Base-by-base conservation (phyloP, 805 yeast genomes). In the Yarrowia sp. region DNA sequence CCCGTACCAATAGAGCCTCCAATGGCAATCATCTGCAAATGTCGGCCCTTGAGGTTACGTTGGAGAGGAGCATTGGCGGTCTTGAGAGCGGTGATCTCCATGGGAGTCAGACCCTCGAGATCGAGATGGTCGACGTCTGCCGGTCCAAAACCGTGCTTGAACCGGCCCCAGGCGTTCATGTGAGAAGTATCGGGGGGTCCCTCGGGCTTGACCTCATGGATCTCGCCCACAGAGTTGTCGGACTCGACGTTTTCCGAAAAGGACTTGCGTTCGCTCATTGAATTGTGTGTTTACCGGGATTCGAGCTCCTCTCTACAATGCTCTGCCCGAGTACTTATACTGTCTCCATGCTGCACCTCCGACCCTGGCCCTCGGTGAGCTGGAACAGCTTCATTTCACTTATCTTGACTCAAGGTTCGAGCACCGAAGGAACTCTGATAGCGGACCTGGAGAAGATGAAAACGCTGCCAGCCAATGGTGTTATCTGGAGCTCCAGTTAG, bases 1-100 rank as follows among this genome's bases (percentile, higher is more conserved):
- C 89, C 89, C 32, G 93, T 89, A 73, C 96, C 97, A 70, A 90
- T 87, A 68, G 93, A 88, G 64, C 93, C 91, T 69, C 92, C 92
- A 69, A 90, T 81, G 41, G 94, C 90, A 74, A 90, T 87, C 86
- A 89, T 86, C 72, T 77, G 78, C 56, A 80, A 52, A 71, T 79
- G 81, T 11, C 79, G 72, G n/a, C 72, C 68, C 70, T 75, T 77
- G 69, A 74, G 77, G 63, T 58, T 67, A 71, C 84, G 74, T 68
- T 82, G 80, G 69, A 88, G 79, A 2, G 89, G 90, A 4, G 89
- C 79, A 70, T 81, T 80, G 35, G 88, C 86, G 1, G 70, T 69
- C 26, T 65, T 68, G 15, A 67, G 50, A 10, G 70, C 70, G 3
- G 70, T 63, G 45, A 49, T 69, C 32, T 69, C 70, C 35, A 69